phyloP scores from a whole-genome alignment of 768 basidiomycete species.

The Mycena kentingensis region DNA sequence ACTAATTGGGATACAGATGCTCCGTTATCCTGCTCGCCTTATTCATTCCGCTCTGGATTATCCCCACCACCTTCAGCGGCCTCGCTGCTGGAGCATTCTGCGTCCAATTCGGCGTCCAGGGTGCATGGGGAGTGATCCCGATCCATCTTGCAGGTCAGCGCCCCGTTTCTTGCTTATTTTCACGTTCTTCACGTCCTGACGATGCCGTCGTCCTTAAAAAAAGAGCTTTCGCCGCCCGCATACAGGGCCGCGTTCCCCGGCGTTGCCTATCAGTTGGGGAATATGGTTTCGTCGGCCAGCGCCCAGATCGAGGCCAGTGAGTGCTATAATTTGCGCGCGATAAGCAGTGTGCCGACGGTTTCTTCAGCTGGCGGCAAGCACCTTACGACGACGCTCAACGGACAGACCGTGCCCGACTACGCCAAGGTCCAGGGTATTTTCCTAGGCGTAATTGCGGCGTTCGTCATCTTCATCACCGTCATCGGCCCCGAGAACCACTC shows the following conservation, averaged over 20 bases:
- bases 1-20: slow-evolving; percentile 25
- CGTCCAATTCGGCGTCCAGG: slow-evolving; percentile 70
- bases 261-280: slow-evolving; percentile 61
- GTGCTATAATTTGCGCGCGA: slow-evolving; percentile 37
- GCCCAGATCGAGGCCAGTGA: slow-evolving; percentile 61
- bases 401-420: slow-evolving; percentile 60
- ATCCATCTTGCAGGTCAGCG: slow-evolving; percentile 63
- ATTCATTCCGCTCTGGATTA: slow-evolving; percentile 68
- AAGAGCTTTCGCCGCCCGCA: slow-evolving; percentile 71
- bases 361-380: slow-evolving; percentile 59
- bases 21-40: slow-evolving; percentile 44
- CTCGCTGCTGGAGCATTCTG: slow-evolving; percentile 74
- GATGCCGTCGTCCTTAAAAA: too few relatives aligned
- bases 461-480: slow-evolving; percentile 72
- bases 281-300: slow-evolving; percentile 63
- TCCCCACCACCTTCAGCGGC: slow-evolving; percentile 55
- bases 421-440: slow-evolving; percentile 86
- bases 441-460: slow-evolving; percentile 79
- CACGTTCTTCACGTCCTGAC: too few relatives aligned
- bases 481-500: slow-evolving; percentile 79
- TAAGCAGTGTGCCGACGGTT: slow-evolving; percentile 31
- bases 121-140: slow-evolving; percentile 70
- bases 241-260: slow-evolving; percentile 74
- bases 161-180: too few relatives aligned
- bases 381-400: slow-evolving; percentile 54